Evolutionary conservation across 169 alveolate species (phyloP).

Genomic region (Plasmodium coatneyi): DNA sequence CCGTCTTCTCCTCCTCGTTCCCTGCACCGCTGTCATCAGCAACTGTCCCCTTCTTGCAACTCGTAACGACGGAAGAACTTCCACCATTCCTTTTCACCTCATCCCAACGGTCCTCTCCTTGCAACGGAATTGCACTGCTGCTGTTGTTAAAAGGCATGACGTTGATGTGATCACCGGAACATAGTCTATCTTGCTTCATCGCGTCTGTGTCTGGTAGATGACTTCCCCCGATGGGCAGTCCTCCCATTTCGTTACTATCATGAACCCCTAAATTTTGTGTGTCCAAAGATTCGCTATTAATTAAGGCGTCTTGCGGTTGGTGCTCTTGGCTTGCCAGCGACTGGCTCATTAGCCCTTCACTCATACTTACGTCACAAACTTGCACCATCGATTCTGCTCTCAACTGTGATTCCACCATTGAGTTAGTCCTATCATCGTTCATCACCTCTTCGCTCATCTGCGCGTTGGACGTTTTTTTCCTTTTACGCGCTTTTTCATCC

Average conservation of each 20-base stretch:
- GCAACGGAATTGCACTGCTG: background rate
- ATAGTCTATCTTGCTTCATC: background rate
- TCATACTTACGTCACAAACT: background rate
- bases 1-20: background rate
- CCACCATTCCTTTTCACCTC: background rate
- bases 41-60: background rate
- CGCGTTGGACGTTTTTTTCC: background rate
- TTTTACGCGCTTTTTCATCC: background rate
- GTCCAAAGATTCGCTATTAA: background rate
- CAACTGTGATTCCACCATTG: background rate
- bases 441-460: conserved; percentile 8
- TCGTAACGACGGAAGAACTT: background rate
- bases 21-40: background rate
- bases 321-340: background rate
- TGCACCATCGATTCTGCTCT: background rate
- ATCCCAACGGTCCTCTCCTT: background rate
- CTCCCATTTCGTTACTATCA: background rate
- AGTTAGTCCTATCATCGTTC: background rate
- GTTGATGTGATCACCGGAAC: background rate
- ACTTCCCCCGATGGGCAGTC: background rate
- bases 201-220: background rate
- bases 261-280: background rate
- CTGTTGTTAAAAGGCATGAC: background rate
- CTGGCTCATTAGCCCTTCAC: background rate
- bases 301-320: background rate